phyloP scores from a whole-genome alignment of 164 flowering plant genomes.

The Brasenia schreberi region DNA sequence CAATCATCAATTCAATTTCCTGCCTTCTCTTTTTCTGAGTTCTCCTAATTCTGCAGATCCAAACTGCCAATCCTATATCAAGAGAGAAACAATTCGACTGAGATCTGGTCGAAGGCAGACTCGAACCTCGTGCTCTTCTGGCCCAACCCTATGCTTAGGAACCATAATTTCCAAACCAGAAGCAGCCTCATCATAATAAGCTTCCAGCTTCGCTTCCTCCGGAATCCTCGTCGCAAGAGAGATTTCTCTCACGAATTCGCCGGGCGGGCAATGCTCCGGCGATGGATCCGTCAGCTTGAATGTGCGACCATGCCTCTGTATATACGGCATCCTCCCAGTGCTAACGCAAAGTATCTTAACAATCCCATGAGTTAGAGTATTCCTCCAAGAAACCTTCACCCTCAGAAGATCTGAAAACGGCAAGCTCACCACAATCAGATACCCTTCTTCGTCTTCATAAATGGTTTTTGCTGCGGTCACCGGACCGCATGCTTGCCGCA shows the following conservation, averaged over 20 bases:
- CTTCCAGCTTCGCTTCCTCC: constrained; percentile 84
- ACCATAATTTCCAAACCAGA: constrained; percentile 80
- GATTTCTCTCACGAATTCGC: constrained; percentile 84
- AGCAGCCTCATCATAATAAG: constrained; percentile 63
- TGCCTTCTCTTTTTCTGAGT: constrained; percentile 1
- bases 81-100: constrained; percentile 44
- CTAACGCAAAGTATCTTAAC: constrained; percentile 74
- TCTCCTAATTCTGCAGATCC: neutral
- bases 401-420: constrained; percentile 78
- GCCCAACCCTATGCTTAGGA: constrained; percentile 75
- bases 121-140: constrained; percentile 77
- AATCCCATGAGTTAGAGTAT: constrained; percentile 63
- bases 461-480: constrained; percentile 88
- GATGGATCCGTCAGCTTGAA: constrained; percentile 79
- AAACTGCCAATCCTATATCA: constrained; percentile 9
- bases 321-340: constrained; percentile 52
- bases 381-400: constrained; percentile 83
- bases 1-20: constrained; percentile 14
- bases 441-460: constrained; percentile 74
- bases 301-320: constrained; percentile 67
- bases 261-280: constrained; percentile 91
- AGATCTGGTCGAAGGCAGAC: constrained; percentile 82
- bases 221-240: constrained; percentile 73
- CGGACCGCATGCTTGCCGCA: constrained; percentile 71
- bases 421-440: constrained; percentile 64